phyloP scores from a whole-genome alignment of 192 early-diverging fungal species.

The Polychytrium aggregatum region DNA sequence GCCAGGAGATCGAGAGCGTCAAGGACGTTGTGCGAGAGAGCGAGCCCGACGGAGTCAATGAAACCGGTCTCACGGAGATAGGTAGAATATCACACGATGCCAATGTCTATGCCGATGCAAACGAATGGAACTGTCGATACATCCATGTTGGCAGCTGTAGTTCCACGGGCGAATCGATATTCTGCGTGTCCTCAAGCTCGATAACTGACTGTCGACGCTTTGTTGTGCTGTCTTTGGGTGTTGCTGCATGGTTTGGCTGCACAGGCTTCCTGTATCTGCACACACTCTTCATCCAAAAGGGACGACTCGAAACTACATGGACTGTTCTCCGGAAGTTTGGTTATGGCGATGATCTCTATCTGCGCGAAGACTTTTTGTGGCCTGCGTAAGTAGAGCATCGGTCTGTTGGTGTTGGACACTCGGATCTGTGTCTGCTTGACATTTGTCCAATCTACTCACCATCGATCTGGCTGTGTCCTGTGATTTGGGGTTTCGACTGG shows the following conservation, averaged over 20 bases:
- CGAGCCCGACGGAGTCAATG: slow-evolving; percentile 75
- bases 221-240: too few relatives aligned
- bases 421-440: background rate
- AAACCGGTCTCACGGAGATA: slow-evolving; percentile 76
- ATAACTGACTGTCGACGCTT: too few relatives aligned
- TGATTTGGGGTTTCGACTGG: background rate
- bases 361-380: slow-evolving; percentile 83
- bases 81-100: slow-evolving; percentile 29
- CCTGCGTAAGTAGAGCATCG: slow-evolving; percentile 69
- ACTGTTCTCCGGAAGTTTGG: slow-evolving; percentile 92
- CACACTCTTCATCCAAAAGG: slow-evolving; percentile 92
- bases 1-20: slow-evolving; percentile 91
- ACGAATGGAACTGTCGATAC: too few relatives aligned
- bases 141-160: too few relatives aligned
- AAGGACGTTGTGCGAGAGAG: slow-evolving; percentile 88
- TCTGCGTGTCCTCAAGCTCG: too few relatives aligned
- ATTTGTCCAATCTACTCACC: too few relatives aligned
- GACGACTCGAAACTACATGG: slow-evolving; percentile 97
- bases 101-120: too few relatives aligned
- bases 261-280: slow-evolving; percentile 87
- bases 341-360: slow-evolving; percentile 86
- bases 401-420: too few relatives aligned
- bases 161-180: too few relatives aligned
- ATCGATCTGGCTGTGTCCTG: too few relatives aligned
- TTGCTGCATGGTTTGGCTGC: background rate